Base-by-base conservation (phyloP, 2,329 filamentous ascomycete species). In the Ampelomyces quisqualis region DNA sequence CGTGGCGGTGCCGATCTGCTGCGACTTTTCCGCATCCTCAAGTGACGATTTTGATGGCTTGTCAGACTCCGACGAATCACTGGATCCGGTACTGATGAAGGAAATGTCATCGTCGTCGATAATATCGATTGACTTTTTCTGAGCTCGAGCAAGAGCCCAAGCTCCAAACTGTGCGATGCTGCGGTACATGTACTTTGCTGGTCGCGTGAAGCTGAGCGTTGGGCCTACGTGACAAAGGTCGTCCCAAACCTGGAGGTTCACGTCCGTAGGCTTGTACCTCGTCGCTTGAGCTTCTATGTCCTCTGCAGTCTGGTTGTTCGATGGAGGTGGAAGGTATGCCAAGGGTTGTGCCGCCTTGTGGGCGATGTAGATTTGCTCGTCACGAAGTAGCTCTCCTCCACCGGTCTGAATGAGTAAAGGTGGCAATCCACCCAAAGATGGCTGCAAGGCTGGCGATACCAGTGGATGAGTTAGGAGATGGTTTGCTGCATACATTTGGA, bases 211-310 rank as follows among this genome's bases (percentile, higher is more conserved):
- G 57, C 88, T 95, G n/a, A 97, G 76, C 0, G 90, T 96, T 1
- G 91, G 88, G 0, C 86, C 84, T 5, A 95, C 90, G 62, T 97
- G 91, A 58, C 93, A 97, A 2, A 97, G 73, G 57, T 95, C 87
- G 43, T 97, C 91, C 90, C 91, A 97, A 1, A 97, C 85, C 64
- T 97, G 93, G 2, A 98, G 77, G 63, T 96, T 90, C 0, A 97
- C 91, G 55, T 95, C 81, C 0, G 93, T 98, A 0, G 90, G 88
- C 42, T 82, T 81, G 67, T 88, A 94, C 47, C 77, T 82, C 19
- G 84, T 83, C 44, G 77, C 74, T 24, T 84, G 78, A 22, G 84
- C 76, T 45, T 93, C 72, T 29, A 81, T 75, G 0, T 74, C 74
- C 24, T 85, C 77, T 0, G 79, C 76, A 2, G 65, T 65, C n/a